These are phyloP conservation scores for Neonectria hederae DNA, from an alignment of 2,329 filamentous ascomycete genomes.

Conservation along the genomic window DNA sequence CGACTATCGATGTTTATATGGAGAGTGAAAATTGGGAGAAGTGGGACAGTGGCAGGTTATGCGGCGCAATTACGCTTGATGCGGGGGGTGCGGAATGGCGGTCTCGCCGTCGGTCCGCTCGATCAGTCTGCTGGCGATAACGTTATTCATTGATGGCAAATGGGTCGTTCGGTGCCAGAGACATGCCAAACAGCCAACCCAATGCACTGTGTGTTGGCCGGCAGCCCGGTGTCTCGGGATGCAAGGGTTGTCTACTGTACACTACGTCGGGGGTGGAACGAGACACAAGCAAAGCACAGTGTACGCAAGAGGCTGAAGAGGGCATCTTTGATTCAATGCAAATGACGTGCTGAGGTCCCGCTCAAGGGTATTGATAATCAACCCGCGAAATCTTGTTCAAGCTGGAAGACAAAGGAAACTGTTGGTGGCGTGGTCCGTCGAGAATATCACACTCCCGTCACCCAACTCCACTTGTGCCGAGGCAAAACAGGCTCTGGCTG, in stretches of 20 bases:
- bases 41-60: neutral
- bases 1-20: neutral
- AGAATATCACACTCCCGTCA: neutral
- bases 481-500: neutral
- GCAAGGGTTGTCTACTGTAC: too few relatives aligned
- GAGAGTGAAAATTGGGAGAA: neutral
- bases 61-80: neutral
- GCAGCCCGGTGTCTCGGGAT: neutral
- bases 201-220: neutral
- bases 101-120: neutral
- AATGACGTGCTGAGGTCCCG: neutral
- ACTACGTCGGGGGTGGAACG: neutral
- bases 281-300: neutral
- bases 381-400: neutral
- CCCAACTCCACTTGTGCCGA: conserved; percentile 14
- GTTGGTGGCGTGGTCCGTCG: neutral
- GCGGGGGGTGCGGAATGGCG: neutral
- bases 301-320: neutral
- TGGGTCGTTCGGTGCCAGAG: neutral
- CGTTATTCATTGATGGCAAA: conserved; percentile 9
- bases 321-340: neutral
- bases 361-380: neutral
- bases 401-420: neutral
- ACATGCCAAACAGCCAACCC: neutral
- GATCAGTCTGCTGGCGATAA: neutral